Conservation (phyloP, 139 green algal species). For the Ulvella scutata region DNA sequence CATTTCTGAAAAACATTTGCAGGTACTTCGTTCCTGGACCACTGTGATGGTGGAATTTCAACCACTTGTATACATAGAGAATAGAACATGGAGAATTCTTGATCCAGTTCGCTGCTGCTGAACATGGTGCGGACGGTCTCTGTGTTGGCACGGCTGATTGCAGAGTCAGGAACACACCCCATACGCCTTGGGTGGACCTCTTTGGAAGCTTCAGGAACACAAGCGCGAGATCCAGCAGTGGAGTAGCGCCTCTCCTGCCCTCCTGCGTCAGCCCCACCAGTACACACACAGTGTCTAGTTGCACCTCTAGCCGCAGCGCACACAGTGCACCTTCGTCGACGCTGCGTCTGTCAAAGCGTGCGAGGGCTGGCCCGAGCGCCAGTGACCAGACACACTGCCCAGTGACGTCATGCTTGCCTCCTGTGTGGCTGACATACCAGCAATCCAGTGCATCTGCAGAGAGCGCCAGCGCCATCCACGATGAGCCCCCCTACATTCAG, state of each 20-base stretch:
- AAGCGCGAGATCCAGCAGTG: neutral
- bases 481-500: neutral
- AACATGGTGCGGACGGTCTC: no score
- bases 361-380: neutral
- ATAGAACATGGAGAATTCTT: no score
- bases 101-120: no score
- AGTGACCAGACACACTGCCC: neutral
- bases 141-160: no score
- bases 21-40: no score
- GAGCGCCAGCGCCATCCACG: neutral
- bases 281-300: neutral
- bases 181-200: neutral
- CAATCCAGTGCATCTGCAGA: neutral
- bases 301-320: conserved; percentile 3
- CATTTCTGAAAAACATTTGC: no score
- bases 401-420: neutral
- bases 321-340: neutral
- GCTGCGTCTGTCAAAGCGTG: neutral
- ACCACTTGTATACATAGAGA: no score
- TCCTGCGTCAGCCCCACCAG: neutral
- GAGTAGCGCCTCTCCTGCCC: neutral
- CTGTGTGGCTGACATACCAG: neutral
- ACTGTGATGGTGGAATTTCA: no score
- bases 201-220: neutral
- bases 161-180: no score